phyloP scores from a whole-genome alignment of 179 eudicot genomes.

The Heliamphora pulchella region DNA sequence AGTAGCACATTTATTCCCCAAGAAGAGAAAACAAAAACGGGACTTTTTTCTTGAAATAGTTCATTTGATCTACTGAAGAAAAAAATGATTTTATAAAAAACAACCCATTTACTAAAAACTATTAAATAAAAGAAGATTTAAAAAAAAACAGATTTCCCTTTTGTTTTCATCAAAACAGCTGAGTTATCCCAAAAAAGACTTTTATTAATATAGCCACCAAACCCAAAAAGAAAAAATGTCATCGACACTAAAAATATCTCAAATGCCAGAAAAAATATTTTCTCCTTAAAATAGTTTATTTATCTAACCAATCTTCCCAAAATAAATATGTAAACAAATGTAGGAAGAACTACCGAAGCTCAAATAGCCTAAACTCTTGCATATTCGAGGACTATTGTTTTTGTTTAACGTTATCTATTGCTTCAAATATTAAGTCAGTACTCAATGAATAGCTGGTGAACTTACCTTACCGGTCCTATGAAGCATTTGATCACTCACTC shows the following conservation, averaged over 20 bases:
- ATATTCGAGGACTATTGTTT: neutral
- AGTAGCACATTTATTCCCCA: neutral
- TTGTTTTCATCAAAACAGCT: neutral
- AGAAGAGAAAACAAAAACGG: too few relatives aligned
- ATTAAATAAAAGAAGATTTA: too few relatives aligned
- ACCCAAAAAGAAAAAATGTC: neutral
- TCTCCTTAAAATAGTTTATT: neutral
- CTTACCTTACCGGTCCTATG: neutral
- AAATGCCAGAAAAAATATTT: neutral
- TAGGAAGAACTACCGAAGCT: neutral
- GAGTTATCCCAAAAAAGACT: neutral
- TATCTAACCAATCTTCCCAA: neutral
- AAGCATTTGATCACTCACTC: neutral
- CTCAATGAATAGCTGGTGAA: neutral
- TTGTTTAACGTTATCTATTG: neutral
- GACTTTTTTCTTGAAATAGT: neutral
- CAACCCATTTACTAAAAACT: neutral
- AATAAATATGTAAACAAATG: neutral
- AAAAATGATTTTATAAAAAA: neutral
- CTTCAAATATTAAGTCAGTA: neutral
- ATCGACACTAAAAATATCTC: neutral
- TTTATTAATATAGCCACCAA: neutral
- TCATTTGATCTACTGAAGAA: neutral
- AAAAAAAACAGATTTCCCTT: too few relatives aligned
- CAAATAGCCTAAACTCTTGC: neutral